Base-by-base conservation (phyloP, 495 filamentous ascomycete genomes). In the Aspergillus kassunensis region DNA sequence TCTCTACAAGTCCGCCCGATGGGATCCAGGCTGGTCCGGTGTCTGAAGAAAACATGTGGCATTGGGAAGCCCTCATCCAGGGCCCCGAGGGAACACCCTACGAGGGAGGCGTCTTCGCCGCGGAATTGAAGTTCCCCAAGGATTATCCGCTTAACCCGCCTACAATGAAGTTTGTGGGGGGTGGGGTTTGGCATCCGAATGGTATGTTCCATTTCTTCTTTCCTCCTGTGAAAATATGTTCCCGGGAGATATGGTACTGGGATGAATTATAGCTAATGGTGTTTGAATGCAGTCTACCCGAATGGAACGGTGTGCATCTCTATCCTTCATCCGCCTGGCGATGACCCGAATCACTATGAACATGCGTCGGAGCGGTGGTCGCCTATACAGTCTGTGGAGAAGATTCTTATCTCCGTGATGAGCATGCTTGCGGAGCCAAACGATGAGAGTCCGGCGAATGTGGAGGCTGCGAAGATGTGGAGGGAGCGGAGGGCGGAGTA, bases 391-490 rank as follows among this genome's bases (percentile, higher is more conserved):
- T 90, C 85, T 51, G 91, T 97, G 57, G 95, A 97, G 78, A 97
- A 97, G 81, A 99, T 99, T 49, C 73, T 99, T 54, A 91, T 97
- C 47, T 87, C 82, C 1, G 93, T 99, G 39, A 99, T 99, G 90
- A 95, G 90, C 64, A 97, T 99, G 93, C 77, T 99, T 49, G 91
- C 91, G 2, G 93, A 97, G 74, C 93, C 93, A 56, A 99, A 99
- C 68, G 95, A 97, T 64, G 93, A 99, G 80, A 92, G 87, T 63
- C 95, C 93, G 1, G 93, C 93, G 49, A 99, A 99, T 71, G 84
- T 97, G 50, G 95, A 99, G 77, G 93, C 93, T 20, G 93, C 95
- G 46, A 90, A 95, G 79, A 96, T 97, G 90, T 99, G 93, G 93
- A 81, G 93, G 49, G 95, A 97, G 58, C 71, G 84, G 58, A 81